Evolutionary conservation across 75 land plant genomes (phyloP).

Genomic region (Sequoia sempervirens): DNA sequence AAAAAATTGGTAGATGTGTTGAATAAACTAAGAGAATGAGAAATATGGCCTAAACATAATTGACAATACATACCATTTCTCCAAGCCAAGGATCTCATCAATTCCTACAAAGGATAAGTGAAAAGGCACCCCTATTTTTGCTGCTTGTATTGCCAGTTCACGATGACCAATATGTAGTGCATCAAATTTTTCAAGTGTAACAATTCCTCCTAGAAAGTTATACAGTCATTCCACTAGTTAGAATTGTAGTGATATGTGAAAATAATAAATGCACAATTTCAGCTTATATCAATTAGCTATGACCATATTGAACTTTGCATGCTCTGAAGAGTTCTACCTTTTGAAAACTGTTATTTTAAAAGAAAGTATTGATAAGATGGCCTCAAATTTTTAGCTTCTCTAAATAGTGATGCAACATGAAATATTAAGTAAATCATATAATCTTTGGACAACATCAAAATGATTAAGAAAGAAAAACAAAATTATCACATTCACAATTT

Average conservation of each 20-base stretch:
- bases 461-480: not conserved
- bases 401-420: not conserved
- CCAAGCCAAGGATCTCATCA: constrained; percentile 89
- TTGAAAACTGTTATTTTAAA: not conserved
- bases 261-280: not conserved
- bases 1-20: not conserved
- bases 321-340: not conserved
- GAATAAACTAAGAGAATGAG: not conserved
- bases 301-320: not conserved
- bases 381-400: not conserved
- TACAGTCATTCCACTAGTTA: not conserved
- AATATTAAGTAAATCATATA: not conserved
- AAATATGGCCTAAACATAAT: not conserved
- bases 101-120: constrained; percentile 83
- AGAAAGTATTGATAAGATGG: not conserved
- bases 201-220: constrained; percentile 62
- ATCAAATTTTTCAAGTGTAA: constrained; percentile 93
- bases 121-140: constrained; percentile 66
- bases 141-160: constrained; percentile 83
- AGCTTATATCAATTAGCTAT: not conserved
- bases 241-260: not conserved
- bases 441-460: not conserved
- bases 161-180: constrained; percentile 92
- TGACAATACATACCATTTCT: constrained; percentile 46
- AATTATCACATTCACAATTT: not conserved